phyloP scores from a whole-genome alignment of 1,139 yeast genomes.

The Yamadazyma aaseri region DNA sequence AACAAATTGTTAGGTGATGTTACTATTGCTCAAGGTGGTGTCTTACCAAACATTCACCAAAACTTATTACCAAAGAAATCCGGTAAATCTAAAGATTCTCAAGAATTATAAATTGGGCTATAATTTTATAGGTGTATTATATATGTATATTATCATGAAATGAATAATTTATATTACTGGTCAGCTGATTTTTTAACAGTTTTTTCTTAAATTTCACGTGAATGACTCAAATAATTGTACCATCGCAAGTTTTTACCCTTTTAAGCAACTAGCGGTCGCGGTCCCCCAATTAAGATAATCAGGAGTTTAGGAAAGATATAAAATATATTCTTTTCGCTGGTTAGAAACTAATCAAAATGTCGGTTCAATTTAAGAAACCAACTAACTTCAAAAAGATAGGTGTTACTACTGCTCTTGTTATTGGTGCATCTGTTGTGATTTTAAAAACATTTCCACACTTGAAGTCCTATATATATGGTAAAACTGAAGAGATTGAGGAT shows the following conservation, averaged over 20 bases:
- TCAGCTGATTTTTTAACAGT: background rate
- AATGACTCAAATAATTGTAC: background rate
- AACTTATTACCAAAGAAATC: constrained; percentile 94
- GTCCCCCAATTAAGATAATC: background rate
- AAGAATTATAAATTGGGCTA: constrained; percentile 60
- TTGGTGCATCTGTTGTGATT: constrained; percentile 46
- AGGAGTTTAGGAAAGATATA: background rate
- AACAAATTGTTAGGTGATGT: constrained; percentile 67
- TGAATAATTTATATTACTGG: constrained; percentile 3
- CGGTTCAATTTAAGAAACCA: constrained; percentile 9
- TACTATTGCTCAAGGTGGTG: constrained; percentile 97
- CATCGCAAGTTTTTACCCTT: background rate
- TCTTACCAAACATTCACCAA: constrained; percentile 93
- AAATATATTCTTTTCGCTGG: background rate
- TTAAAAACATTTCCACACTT: constrained; percentile 56
- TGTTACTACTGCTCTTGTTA: constrained; percentile 16
- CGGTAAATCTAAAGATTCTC: constrained; percentile 74
- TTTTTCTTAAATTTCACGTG: background rate
- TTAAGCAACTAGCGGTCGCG: background rate
- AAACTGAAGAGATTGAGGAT: constrained; percentile 15
- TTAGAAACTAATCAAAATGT: constrained; percentile 7
- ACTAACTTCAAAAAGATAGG: constrained; percentile 7
- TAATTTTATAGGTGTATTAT: constrained; percentile 5
- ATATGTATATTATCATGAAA: constrained; percentile 6
- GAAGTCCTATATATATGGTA: constrained; percentile 25